Base-by-base conservation (phyloP, 345 rosid species). In the Limnanthes douglasii region DNA sequence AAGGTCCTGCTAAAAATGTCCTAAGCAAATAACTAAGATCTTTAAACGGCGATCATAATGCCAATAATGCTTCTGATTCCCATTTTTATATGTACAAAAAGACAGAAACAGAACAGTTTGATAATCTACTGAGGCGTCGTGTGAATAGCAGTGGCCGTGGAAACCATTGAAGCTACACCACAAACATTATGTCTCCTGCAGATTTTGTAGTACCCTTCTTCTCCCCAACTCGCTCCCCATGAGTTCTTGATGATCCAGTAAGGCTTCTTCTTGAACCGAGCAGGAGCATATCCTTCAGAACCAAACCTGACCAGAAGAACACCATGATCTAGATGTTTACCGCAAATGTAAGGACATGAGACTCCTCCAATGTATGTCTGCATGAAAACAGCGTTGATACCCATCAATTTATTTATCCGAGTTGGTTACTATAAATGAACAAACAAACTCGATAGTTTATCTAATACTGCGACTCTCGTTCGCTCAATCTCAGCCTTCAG, bases 191-290 rank as follows among this genome's bases (percentile, higher is more conserved):
- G 44, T 3, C 94, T 93, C 43, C 62, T 63, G 75, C 99, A 92
- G 43, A 92, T 85, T 64, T 59, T 85, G 80, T 92, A 92, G 52
- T 66, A 92, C n/a, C 96, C 96, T 2, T 53, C 50, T 65, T 92
- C 99, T 0, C 99, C 99, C 96, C 99, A 92, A 53, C 21, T 65
- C 8, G 56, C 58, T 13, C 99, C 99, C 99, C 99, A 85, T 0
- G 99, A 85, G 63, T 92, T 92, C 93, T 92, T 92, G 25, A 92
- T 71, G 49, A 92, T 68, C 99, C 99, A 92, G 48, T 46, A 88
- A 10, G 86, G 94, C 73, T 73, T 85, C 21, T 85, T 70, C 86
- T 80, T 77, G 39, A 80, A 44, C 32, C 96, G 67, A 42, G 79
- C 57, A 1, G 95, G 93, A 8, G 97, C 70, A 21, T 70, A 90